A percentile compares a stretch with the other conserved stretches of the same genome.
phyloP scores from a whole-genome alignment of 768 basidiomycete species.

The Mycena galopus region DNA sequence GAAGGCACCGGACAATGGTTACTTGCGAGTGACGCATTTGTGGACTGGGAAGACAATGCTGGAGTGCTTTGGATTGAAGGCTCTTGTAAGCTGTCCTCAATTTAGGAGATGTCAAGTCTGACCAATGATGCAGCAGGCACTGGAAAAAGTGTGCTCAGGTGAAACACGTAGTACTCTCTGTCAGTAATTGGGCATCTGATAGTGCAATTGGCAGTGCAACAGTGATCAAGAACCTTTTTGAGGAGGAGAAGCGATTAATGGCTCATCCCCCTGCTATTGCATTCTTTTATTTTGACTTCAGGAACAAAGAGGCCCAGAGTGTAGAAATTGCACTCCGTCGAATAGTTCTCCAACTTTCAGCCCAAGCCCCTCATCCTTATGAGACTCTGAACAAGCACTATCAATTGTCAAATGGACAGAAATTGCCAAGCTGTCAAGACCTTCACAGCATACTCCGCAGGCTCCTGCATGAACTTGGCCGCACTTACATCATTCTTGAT shows the following conservation, averaged over 20 bases:
- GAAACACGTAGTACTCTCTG: background rate
- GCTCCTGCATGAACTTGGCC: background rate
- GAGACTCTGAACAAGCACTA: no score
- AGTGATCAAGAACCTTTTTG: background rate
- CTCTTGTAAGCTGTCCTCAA: no score
- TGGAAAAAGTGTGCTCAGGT: background rate
- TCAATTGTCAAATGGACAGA: no score
- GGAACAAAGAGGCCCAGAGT: background rate
- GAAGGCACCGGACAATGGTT: no score
- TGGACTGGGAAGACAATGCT: no score
- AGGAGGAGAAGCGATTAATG: background rate
- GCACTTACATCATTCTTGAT: background rate
- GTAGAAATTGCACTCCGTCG: background rate
- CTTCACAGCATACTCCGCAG: background rate
- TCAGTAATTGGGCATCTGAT: background rate
- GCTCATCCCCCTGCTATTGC: background rate
- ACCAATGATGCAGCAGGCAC: background rate
- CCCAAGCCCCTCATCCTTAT: background rate
- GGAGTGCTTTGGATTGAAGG: no score
- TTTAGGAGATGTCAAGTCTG: background rate
- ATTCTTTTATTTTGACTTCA: conserved; percentile 9
- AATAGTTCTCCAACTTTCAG: background rate
- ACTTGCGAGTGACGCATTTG: no score
- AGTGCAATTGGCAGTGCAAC: background rate
- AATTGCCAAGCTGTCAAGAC: no score